A percentile compares a stretch with the other conserved stretches of the same genome.
phyloP scores from a whole-genome alignment of 2,329 filamentous ascomycete genomes.

The Aspergillus sp. region DNA sequence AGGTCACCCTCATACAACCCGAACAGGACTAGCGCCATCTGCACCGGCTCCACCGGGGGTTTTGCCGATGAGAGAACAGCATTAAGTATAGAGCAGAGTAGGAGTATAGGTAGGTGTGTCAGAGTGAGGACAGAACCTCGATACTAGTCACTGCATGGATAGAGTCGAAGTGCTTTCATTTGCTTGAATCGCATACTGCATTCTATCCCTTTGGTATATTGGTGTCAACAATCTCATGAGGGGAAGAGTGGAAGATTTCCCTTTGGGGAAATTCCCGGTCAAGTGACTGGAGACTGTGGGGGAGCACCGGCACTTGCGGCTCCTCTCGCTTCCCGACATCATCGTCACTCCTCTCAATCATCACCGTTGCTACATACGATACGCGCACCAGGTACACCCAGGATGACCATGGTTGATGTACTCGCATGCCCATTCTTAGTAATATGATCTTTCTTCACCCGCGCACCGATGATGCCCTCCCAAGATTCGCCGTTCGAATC shows the following conservation, averaged over 20 bases:
- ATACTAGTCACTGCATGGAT: background rate
- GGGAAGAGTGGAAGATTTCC: too few relatives aligned
- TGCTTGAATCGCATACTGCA: too few relatives aligned
- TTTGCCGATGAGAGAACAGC: slow-evolving; percentile 3
- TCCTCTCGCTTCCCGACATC: background rate
- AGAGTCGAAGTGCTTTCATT: too few relatives aligned
- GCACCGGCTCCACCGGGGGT: background rate
- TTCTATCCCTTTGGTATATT: too few relatives aligned
- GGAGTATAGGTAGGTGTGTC: background rate
- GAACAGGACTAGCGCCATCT: background rate
- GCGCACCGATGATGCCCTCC: slow-evolving; percentile 16
- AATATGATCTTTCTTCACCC: background rate
- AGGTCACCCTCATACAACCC: background rate
- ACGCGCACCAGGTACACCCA: too few relatives aligned
- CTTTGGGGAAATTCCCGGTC: too few relatives aligned
- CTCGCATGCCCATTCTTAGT: too few relatives aligned
- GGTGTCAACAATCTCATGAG: too few relatives aligned
- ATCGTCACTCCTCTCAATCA: background rate
- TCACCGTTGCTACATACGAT: too few relatives aligned
- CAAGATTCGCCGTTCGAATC: slow-evolving; percentile 25
- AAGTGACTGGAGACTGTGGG: background rate
- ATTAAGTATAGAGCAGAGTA: too few relatives aligned
- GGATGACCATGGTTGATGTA: too few relatives aligned
- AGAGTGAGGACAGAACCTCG: too few relatives aligned
- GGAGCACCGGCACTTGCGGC: background rate